phyloP scores from a whole-genome alignment of 2,329 filamentous ascomycete species.

The Macroventuria anomochaeta region DNA sequence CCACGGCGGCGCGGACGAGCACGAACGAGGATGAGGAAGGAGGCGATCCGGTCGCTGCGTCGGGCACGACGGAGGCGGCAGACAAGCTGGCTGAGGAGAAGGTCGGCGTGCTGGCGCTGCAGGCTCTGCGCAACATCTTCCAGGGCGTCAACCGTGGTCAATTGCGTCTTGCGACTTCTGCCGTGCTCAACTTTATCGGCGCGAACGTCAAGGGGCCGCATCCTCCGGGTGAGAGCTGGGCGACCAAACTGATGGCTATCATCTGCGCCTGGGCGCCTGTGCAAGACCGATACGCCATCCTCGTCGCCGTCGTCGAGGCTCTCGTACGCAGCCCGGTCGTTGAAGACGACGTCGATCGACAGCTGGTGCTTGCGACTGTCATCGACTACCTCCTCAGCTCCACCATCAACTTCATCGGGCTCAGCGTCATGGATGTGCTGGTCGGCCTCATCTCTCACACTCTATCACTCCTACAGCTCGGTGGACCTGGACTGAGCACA shows the following conservation, averaged over 20 bases:
- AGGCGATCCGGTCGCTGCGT: conserved; percentile 69
- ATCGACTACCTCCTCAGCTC: conserved; percentile 84
- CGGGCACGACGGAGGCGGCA: conserved; percentile 82
- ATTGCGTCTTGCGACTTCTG: conserved; percentile 75
- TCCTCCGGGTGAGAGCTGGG: conserved; percentile 68
- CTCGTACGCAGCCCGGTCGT: conserved; percentile 71
- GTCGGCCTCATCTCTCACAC: conserved; percentile 85
- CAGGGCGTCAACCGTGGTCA: conserved; percentile 81
- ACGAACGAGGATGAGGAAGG: conserved; percentile 68
- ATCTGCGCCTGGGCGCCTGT: conserved; percentile 89
- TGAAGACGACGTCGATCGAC: conserved; percentile 74
- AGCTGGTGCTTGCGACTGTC: conserved; percentile 77
- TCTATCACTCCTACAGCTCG: conserved; percentile 74
- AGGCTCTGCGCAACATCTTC: conserved; percentile 87
- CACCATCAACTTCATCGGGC: conserved; percentile 88
- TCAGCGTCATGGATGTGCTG: conserved; percentile 95
- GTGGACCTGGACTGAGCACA: conserved; percentile 51
- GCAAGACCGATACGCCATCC: conserved; percentile 89
- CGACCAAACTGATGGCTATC: conserved; percentile 79
- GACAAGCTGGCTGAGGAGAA: conserved; percentile 91
- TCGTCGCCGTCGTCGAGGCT: conserved; percentile 80
- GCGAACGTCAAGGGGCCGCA: conserved; percentile 39
- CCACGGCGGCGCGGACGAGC: conserved; percentile 70
- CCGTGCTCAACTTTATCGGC: conserved; percentile 75
- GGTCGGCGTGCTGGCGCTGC: conserved; percentile 80